Conservation (phyloP, 2,329 filamentous ascomycete species). For the Fusarium pininemorale region DNA sequence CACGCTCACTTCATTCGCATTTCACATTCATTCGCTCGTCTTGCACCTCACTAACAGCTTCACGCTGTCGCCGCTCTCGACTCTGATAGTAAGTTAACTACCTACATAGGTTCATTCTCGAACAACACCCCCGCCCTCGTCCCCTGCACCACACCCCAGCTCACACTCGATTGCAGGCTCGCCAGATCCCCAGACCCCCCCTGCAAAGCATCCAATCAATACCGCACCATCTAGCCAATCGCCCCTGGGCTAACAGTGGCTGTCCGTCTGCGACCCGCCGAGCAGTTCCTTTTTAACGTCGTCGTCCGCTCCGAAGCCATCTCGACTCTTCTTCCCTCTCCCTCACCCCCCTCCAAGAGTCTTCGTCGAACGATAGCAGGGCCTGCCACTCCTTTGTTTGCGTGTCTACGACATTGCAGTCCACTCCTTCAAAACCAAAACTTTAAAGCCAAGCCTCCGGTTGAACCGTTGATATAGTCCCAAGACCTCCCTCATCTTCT, state of each 20-base stretch:
- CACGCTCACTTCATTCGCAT: neutral
- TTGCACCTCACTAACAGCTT: slow-evolving; percentile 6
- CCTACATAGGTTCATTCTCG: neutral
- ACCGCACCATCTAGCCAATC: slow-evolving; percentile 34
- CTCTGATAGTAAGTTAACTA: slow-evolving; percentile 8
- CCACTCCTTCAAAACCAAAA: slow-evolving; percentile 44
- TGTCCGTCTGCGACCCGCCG: slow-evolving; percentile 34
- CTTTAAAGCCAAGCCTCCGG: slow-evolving; percentile 39
- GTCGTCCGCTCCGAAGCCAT: slow-evolving; percentile 36
- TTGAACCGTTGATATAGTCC: slow-evolving; percentile 43
- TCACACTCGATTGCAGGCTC: slow-evolving; percentile 33
- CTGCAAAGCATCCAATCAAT: slow-evolving; percentile 37
- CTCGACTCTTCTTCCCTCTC: slow-evolving; percentile 31
- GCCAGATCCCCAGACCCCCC: slow-evolving; percentile 30
- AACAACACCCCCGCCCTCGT: neutral
- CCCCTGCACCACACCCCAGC: slow-evolving; percentile 16
- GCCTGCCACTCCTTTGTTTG: slow-evolving; percentile 43
- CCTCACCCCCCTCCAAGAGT: slow-evolving; percentile 42
- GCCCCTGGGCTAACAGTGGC: slow-evolving; percentile 32
- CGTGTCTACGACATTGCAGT: slow-evolving; percentile 47
- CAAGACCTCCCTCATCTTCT: slow-evolving; percentile 31
- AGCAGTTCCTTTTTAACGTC: slow-evolving; percentile 45
- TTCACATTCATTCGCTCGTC: neutral
- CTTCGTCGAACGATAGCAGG: slow-evolving; percentile 41
- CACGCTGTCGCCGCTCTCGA: slow-evolving; percentile 5